phyloP scores from a whole-genome alignment of 345 rosid genomes.

The Jatropha curcas region DNA sequence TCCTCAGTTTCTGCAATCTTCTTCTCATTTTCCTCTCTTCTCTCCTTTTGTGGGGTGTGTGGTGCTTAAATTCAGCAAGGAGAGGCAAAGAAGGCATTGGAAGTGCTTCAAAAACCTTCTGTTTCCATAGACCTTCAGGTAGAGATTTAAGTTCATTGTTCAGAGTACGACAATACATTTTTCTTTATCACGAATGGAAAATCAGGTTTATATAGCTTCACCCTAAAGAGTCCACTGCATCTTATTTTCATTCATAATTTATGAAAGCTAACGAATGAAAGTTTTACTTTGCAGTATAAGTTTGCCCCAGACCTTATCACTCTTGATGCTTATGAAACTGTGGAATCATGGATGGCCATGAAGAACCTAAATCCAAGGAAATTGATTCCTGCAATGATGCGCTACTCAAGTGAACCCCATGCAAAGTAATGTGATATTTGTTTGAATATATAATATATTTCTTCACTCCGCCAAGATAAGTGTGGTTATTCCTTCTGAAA shows the following conservation, averaged over 20 bases:
- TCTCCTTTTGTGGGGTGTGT: background rate
- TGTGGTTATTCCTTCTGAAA: background rate
- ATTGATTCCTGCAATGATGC: slow-evolving; percentile 98
- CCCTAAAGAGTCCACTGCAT: background rate
- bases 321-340: slow-evolving; percentile 98
- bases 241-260: slow-evolving; percentile 21
- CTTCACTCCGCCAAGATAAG: background rate
- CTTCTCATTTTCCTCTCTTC: background rate
- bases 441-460: slow-evolving; percentile 15
- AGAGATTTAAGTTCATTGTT: slow-evolving; percentile 23
- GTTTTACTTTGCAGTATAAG: slow-evolving; percentile 71
- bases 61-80: slow-evolving; percentile 64
- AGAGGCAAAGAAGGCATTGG: slow-evolving; percentile 92
- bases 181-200: slow-evolving; percentile 11
- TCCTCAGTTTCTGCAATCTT: background rate
- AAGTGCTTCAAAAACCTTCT: slow-evolving; percentile 82
- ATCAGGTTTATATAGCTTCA: slow-evolving; percentile 14
- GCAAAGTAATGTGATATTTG: slow-evolving; percentile 61
- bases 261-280: slow-evolving; percentile 17
- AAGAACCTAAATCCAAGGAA: slow-evolving; percentile 90
- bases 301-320: slow-evolving; percentile 91
- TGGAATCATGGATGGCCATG: slow-evolving; percentile 95
- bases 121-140: slow-evolving; percentile 94
- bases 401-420: slow-evolving; percentile 99
- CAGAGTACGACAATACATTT: slow-evolving; percentile 4